Evolutionary conservation across 208 protist genomes (phyloP).

Genomic region (Spongospora subterranea): DNA sequence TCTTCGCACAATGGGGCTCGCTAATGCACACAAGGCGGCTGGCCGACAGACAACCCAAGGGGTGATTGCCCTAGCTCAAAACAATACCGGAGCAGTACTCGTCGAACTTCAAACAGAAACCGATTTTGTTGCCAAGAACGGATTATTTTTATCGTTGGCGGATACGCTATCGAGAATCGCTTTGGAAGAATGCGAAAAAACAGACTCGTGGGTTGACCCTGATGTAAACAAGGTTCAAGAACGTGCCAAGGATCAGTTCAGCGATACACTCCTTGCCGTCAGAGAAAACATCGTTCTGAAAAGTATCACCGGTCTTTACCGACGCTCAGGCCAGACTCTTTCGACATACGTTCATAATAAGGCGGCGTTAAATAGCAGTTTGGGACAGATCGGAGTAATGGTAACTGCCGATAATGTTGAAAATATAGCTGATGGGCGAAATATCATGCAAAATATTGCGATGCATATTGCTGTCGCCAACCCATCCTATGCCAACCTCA

Average conservation of each 20-base stretch:
- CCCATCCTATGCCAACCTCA: background rate
- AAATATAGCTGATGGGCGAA: background rate
- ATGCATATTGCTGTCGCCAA: slow-evolving; percentile 24
- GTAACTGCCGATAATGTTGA: no score
- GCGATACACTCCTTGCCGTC: slow-evolving; percentile 14
- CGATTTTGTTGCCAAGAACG: slow-evolving; percentile 40
- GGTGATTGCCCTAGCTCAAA: background rate
- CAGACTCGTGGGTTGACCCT: background rate
- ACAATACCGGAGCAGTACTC: background rate
- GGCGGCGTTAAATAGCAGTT: no score
- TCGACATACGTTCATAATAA: slow-evolving; percentile 4
- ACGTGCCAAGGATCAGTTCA: background rate
- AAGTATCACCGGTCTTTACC: background rate
- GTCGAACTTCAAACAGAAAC: slow-evolving; percentile 22
- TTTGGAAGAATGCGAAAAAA: background rate
- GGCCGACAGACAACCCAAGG: background rate
- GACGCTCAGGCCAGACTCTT: background rate
- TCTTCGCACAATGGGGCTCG: slow-evolving; percentile 7
- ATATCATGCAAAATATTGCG: background rate
- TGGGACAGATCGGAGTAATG: slow-evolving; percentile 30
- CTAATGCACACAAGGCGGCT: background rate
- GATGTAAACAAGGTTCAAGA: background rate
- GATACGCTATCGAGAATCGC: background rate
- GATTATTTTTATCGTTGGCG: background rate
- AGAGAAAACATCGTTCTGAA: slow-evolving; percentile 37